A percentile compares a stretch with the other conserved stretches of the same genome.
phyloP scores from a whole-genome alignment of 179 eudicot genomes.

The Heliamphora pulchella region DNA sequence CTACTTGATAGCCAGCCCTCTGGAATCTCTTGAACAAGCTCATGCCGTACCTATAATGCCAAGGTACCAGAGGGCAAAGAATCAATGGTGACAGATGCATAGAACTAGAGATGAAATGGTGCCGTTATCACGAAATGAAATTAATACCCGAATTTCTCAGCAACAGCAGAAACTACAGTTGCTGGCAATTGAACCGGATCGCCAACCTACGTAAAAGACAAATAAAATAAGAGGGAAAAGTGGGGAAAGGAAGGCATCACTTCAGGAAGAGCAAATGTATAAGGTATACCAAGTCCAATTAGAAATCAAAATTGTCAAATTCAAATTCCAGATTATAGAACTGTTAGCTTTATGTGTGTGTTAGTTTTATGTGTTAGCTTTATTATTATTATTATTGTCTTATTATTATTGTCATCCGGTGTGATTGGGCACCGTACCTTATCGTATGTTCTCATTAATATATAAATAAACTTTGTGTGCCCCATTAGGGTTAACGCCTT shows the following conservation, averaged over 20 bases:
- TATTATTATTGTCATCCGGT: too few species aligned
- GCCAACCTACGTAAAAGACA: conserved; percentile 52
- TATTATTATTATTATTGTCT: too few species aligned
- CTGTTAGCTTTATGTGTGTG: too few species aligned
- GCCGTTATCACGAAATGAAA: conserved; percentile 3
- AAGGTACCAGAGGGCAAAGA: conserved; percentile 2
- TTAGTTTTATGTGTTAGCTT: too few species aligned
- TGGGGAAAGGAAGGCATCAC: not conserved
- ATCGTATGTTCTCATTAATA: too few species aligned
- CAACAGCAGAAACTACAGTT: conserved; percentile 80
- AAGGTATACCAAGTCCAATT: not conserved
- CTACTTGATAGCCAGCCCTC: conserved; percentile 83
- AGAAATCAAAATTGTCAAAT: not conserved
- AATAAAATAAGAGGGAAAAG: not conserved
- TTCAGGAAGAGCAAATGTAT: not conserved
- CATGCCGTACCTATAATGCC: conserved; percentile 59
- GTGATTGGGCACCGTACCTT: too few species aligned
- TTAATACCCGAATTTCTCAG: conserved; percentile 67
- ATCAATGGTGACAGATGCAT: not conserved
- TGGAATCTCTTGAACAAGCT: conserved; percentile 96
- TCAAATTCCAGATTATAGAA: not conserved
- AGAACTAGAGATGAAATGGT: conserved; percentile 1
- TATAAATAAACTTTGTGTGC: too few species aligned
- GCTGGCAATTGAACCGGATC: conserved; percentile 99
- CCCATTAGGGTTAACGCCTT: too few species aligned